Evolutionary conservation across 2,329 filamentous ascomycete genomes (phyloP).

Genomic region (Cylindrodendrum hubeiense): DNA sequence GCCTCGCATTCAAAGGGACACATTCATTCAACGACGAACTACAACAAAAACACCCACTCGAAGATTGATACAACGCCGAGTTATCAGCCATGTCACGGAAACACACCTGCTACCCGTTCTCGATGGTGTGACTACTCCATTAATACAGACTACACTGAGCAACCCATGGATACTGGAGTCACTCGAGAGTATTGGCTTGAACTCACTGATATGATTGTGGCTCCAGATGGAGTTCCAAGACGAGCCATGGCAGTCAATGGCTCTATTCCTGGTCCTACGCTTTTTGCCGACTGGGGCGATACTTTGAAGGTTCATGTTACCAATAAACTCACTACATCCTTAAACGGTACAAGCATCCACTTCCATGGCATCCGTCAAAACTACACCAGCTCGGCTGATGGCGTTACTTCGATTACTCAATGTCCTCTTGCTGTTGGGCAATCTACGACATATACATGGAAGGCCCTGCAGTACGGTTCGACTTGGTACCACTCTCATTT

Average conservation of each 20-base stretch:
- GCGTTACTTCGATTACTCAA: constrained; percentile 63
- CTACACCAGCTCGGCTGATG: constrained; percentile 67
- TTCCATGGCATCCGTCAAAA: constrained; percentile 73
- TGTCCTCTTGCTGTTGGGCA: constrained; percentile 65
- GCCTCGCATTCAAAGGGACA: no score
- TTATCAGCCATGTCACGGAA: no score
- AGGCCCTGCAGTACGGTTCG: constrained; percentile 28
- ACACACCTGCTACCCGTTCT: constrained; percentile 46
- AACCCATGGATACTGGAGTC: constrained; percentile 61
- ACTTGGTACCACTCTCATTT: constrained; percentile 39
- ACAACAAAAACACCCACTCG: no score
- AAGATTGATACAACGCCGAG: no score
- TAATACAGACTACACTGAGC: constrained; percentile 58
- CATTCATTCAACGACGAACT: no score
- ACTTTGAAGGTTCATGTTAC: constrained; percentile 65
- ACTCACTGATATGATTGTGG: constrained; percentile 52
- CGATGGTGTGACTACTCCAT: constrained; percentile 63
- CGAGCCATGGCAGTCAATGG: constrained; percentile 64
- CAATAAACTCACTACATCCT: constrained; percentile 56
- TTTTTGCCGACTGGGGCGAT: constrained; percentile 66
- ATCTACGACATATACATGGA: constrained; percentile 47
- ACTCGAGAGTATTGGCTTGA: constrained; percentile 63
- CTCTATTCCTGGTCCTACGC: constrained; percentile 69
- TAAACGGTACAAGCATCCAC: constrained; percentile 72
- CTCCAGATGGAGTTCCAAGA: constrained; percentile 60